Percentiles rank a stretch among this genome's conserved stretches.
Conservation (phyloP, 176 grass and related monocot species). For the Avena atlantica region DNA sequence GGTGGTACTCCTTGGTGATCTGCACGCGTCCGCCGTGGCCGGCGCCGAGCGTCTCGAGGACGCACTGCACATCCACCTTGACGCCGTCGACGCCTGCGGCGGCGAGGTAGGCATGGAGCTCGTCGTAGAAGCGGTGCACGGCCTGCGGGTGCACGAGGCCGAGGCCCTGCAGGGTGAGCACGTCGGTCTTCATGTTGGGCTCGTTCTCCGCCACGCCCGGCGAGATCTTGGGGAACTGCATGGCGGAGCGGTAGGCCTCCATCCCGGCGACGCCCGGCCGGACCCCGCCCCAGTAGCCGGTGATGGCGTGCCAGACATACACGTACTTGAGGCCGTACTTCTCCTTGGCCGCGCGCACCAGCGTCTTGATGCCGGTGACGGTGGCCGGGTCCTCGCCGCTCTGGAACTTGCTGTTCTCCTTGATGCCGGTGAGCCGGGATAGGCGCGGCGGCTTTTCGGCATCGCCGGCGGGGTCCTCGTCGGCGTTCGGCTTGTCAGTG, state of each 20-base stretch:
- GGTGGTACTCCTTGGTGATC: conserved; percentile 81
- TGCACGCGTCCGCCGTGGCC: conserved; percentile 78
- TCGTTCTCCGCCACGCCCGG: conserved; percentile 84
- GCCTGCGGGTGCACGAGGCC: conserved; percentile 83
- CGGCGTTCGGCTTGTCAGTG: conserved; percentile 48
- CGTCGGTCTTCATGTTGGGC: conserved; percentile 78
- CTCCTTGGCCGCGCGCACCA: conserved; percentile 71
- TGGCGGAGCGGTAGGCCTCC: conserved; percentile 65
- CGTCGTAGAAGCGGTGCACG: conserved; percentile 95
- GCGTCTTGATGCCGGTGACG: conserved; percentile 64
- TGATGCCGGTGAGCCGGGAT: conserved; percentile 78
- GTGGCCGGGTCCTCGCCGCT: conserved; percentile 52
- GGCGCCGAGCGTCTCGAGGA: conserved; percentile 87
- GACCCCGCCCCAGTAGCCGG: conserved; percentile 96
- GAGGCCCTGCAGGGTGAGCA: conserved; percentile 81
- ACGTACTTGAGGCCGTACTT: conserved; percentile 93
- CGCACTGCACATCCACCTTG: conserved; percentile 94
- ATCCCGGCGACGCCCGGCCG: conserved; percentile 61
- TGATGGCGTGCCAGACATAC: conserved; percentile 98
- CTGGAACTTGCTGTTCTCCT: conserved; percentile 93
- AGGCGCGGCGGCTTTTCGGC: conserved; percentile 2
- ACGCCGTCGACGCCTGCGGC: conserved; percentile 83
- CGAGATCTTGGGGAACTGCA: conserved; percentile 81
- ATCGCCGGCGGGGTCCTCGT: background rate
- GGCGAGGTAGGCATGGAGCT: conserved; percentile 85